Percentiles rank a stretch among this genome's conserved stretches.
These are phyloP conservation scores for Penicillium expansum DNA, from an alignment of 2,329 filamentous ascomycete genomes.

Conservation along the genomic window DNA sequence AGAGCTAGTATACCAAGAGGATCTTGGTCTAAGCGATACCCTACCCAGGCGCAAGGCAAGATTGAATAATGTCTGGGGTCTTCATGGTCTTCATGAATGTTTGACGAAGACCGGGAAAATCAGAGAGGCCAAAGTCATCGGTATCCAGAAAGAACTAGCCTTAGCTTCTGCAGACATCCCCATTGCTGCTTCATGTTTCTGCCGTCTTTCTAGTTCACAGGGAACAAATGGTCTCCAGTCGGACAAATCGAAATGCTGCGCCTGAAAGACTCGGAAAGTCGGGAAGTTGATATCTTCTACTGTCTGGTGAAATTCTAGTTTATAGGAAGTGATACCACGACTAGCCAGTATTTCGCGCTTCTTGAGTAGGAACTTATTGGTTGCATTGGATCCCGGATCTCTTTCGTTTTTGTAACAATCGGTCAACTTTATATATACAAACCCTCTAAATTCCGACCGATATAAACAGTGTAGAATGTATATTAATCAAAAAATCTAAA, in stretches of 20 bases:
- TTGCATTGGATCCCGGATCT: too few relatives aligned
- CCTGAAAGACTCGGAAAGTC: neutral
- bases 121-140: neutral
- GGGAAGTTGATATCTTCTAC: too few relatives aligned
- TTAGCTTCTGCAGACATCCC: neutral
- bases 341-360: too few relatives aligned
- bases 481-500: too few relatives aligned
- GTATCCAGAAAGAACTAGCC: neutral
- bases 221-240: neutral
- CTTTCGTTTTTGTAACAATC: too few relatives aligned
- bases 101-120: slow-evolving; percentile 8
- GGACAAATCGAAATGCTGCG: neutral
- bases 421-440: too few relatives aligned
- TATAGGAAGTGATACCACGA: too few relatives aligned
- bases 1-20: neutral
- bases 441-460: too few relatives aligned
- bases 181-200: neutral
- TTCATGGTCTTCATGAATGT: slow-evolving; percentile 4
- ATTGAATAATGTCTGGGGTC: slow-evolving; percentile 2
- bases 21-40: neutral
- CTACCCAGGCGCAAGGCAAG: neutral
- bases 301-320: too few relatives aligned
- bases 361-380: too few relatives aligned
- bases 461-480: too few relatives aligned
- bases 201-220: neutral